Evolutionary conservation across 1,139 yeast genomes (phyloP), one percentile per base, ranked within the genome.

Genomic region (Suhomyces terraborum): DNA sequence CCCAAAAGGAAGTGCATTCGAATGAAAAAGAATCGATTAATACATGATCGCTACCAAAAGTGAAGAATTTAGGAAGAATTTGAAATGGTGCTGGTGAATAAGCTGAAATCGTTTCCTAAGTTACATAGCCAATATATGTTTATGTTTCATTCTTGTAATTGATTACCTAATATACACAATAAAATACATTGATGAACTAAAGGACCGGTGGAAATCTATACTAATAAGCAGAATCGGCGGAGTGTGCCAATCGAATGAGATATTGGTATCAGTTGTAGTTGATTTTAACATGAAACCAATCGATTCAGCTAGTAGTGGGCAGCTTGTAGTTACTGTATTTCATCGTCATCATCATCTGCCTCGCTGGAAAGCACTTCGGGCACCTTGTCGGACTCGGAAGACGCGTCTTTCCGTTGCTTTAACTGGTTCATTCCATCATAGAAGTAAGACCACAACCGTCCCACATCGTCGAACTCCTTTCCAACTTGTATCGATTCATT

Each of bases 391-490:
- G 25, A 23, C 17, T 36, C 33, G 3, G 23, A 32, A 14, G 41
- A 32, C 22, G 36, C 42, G 28, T 40, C 45, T 32, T 43, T 38
- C 32, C 51, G 42, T 30, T 53, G 53, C 38, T 61, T 60, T 32
- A 61, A 43, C 38, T 61, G 61, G 32, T 56, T 59, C 40, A 58
- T 44, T 1, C 75, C 73, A 47, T 63, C 66, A 47, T 73, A 73
- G 48, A 72, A 72, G 35, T 63, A 64, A 6, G 62, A 55, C 78
- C 78, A 73, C 30, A 72, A 56, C 19, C 68, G 55, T 13, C 75
- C 75, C 21, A 70, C 75, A 42, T 71, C 69, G 42, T 70, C 75
- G 48, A 73, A 73, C 42, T 70, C 76, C 42, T 69, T 69, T 5
- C 77, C 75, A 1, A 72, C 75, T 43, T 70, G 73, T 13, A 72